Percentiles rank a stretch among this genome's conserved stretches.
phyloP scores from a whole-genome alignment of 306 rosid species.

The Rubus idaeus region DNA sequence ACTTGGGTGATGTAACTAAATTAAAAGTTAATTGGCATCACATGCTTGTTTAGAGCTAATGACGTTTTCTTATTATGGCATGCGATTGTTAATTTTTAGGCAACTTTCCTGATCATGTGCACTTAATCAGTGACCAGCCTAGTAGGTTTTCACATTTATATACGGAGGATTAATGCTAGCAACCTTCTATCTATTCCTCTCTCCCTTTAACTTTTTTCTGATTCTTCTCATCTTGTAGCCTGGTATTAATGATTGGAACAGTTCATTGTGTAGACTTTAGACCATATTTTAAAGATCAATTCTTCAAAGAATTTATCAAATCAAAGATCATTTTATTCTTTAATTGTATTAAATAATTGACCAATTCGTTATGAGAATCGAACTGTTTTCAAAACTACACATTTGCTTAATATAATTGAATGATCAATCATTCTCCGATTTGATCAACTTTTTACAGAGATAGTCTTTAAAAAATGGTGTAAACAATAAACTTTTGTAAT shows the following conservation, averaged over 20 bases:
- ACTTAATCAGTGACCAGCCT: not conserved
- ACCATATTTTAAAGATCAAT: not conserved
- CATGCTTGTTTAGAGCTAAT: slow-evolving; percentile 13
- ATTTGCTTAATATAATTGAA: not conserved
- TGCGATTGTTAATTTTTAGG: not conserved
- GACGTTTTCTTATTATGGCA: not conserved
- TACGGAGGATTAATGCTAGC: not conserved
- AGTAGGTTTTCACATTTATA: not conserved
- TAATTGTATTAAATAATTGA: not conserved
- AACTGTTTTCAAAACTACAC: not conserved
- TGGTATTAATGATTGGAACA: not conserved
- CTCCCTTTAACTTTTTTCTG: not conserved
- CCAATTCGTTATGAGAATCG: not conserved
- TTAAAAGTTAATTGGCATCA: not conserved
- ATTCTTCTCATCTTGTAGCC: not conserved
- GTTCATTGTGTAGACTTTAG: not conserved
- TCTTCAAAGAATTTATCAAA: not conserved
- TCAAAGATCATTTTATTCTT: not conserved
- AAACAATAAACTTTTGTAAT: too few relatives aligned
- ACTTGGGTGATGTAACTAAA: slow-evolving; percentile 9
- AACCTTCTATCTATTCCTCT: not conserved
- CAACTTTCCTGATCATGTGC: slow-evolving; percentile 10
- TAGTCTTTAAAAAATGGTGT: too few relatives aligned
- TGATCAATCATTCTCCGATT: not conserved
- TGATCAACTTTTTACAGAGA: too few relatives aligned